Evolutionary conservation across 2,329 filamentous ascomycete genomes (phyloP), one percentile per base, ranked within the genome.

Genomic region (Exophiala aquamarina): DNA sequence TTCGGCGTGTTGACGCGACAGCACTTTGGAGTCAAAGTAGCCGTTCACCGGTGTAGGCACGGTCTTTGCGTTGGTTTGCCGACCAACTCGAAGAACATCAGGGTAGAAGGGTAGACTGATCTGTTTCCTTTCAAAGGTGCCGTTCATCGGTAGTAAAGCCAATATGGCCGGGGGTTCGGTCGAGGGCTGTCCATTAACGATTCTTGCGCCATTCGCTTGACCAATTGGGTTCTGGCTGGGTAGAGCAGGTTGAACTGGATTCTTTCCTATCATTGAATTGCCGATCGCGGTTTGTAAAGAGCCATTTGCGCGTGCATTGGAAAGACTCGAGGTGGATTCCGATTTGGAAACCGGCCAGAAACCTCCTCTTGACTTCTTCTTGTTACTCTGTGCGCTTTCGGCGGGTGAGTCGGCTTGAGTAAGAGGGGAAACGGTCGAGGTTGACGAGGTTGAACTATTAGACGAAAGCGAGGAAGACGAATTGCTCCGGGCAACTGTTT

Each of bases 11-110:
- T 96, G 90, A 60, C 93, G 81, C 31, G 93, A 97, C 18, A 98
- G 79, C 19, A 98, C 93, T 69, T 98, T 98, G 41, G 92, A 97
- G 67, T 98, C 93, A 63, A 98, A 98, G 68, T 87, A 98, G 28
- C 93, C 93, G 69, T 98, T 98, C 51, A 84, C 72, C 1, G 89
- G 84, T 0, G 91, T 95, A 0, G 93, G 93, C 10, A 94, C 81
- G 0, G 93, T 97, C 70, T 95, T 97, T 57, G 89, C 88, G 68
- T 98, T 98, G 15, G 93, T 98, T 70, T 98, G 93, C 38, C 93
- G 86, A 35, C 93, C 93, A 63, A 98, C 95, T 54, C 90, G 84
- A 40, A 98, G 76, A 32, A 88, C 86, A n/a, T 97, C 92, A n/a
- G 93, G 93, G 55, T 82, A 87, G 65, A 87, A 95, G 0, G 93